These are phyloP conservation scores for Psilocybe cubensis DNA, from an alignment of 768 basidiomycete species.

Conservation along the genomic window DNA sequence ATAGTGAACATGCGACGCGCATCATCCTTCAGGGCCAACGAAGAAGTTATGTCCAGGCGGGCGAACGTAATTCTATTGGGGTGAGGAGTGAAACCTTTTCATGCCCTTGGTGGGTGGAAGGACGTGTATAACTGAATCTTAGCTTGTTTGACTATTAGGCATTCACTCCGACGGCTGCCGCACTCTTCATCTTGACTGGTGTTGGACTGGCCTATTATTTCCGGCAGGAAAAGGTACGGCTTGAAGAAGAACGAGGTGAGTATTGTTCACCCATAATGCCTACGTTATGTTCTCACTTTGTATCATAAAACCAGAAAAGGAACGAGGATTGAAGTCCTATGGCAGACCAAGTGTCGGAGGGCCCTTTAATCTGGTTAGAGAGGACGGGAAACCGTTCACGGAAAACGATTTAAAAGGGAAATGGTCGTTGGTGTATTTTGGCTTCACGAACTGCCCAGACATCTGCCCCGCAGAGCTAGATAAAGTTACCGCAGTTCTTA, in stretches of 20 bases:
- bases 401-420: constrained; percentile 85
- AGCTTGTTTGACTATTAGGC: constrained; percentile 51
- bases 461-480: constrained; percentile 98
- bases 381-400: constrained; percentile 72
- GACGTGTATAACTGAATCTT: background rate
- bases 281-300: background rate
- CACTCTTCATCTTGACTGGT: constrained; percentile 82
- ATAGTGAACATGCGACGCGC: background rate
- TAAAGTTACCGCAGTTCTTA: constrained; percentile 83
- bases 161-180: constrained; percentile 89
- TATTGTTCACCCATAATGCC: constrained; percentile 10
- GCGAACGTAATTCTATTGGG: constrained; percentile 38
- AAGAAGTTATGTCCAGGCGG: constrained; percentile 29
- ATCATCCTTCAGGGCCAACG: constrained; percentile 14
- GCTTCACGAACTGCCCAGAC: constrained; percentile 99
- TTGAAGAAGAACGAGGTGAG: constrained; percentile 78
- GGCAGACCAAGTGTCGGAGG: constrained; percentile 92
- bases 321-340: constrained; percentile 70
- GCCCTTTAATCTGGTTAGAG: constrained; percentile 77
- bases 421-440: constrained; percentile 95
- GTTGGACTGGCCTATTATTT: constrained; percentile 88
- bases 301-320: constrained; percentile 78
- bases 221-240: constrained; percentile 78
- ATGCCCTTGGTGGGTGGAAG: background rate
- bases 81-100: constrained; percentile 23